phyloP scores from a whole-genome alignment of 75 land plant species.

The Cryptomeria japonica region DNA sequence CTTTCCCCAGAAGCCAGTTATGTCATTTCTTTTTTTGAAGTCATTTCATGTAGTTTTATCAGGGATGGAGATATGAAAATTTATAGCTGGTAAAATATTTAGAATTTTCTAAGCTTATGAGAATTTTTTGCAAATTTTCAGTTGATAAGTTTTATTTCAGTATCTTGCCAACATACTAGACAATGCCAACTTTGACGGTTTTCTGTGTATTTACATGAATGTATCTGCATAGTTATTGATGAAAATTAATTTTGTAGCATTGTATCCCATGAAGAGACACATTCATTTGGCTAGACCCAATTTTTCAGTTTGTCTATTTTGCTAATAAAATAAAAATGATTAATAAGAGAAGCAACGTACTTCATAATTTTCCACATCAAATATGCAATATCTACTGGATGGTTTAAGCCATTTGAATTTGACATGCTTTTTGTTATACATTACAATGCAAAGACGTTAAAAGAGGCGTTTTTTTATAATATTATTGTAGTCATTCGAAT shows the following conservation, averaged over 20 bases:
- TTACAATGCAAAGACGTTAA: too few relatives aligned
- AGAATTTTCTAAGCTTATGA: not conserved
- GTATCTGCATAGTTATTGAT: not conserved
- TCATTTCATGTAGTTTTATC: not conserved
- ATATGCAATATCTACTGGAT: not conserved
- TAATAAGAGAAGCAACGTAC: not conserved
- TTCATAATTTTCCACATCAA: not conserved
- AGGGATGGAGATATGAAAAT: not conserved
- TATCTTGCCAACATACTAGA: not conserved
- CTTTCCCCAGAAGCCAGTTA: not conserved
- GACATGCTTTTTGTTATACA: not conserved
- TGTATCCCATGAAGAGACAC: not conserved
- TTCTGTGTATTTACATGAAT: not conserved
- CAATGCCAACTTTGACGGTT: not conserved
- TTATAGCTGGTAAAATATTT: not conserved
- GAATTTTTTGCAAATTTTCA: not conserved
- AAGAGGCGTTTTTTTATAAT: not conserved
- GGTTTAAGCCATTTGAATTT: not conserved
- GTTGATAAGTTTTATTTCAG: not conserved
- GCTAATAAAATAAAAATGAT: too few relatives aligned
- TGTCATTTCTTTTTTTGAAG: not conserved
- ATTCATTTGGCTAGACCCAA: not conserved
- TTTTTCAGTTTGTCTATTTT: not conserved
- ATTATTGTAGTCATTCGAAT: not conserved
- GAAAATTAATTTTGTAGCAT: not conserved